Conservation (phyloP, 768 basidiomycete species). For the Pulveroboletus ravenelii region DNA sequence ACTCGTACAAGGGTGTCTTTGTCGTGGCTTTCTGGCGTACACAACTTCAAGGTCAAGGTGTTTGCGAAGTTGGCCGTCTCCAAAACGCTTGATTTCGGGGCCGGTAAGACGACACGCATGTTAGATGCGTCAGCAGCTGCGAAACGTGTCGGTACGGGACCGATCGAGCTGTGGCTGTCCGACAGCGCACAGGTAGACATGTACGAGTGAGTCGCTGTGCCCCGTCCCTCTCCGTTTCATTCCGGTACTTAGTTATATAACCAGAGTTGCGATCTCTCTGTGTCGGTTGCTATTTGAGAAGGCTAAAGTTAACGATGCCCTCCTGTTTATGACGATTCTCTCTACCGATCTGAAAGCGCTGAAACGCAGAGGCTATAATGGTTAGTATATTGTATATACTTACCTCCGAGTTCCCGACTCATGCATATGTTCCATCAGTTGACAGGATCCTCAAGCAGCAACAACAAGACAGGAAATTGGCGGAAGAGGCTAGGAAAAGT, state of each 20-base stretch:
- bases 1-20: constrained; percentile 55
- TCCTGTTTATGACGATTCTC: constrained; percentile 90
- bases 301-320: constrained; percentile 78
- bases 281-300: constrained; percentile 75
- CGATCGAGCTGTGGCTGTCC: constrained; percentile 77
- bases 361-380: constrained; percentile 81
- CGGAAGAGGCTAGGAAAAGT: constrained; percentile 39
- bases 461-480: constrained; percentile 56
- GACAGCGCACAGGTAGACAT: constrained; percentile 75
- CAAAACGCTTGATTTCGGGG: constrained; percentile 55
- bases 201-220: constrained; percentile 71
- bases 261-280: constrained; percentile 78
- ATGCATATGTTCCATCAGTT: constrained; percentile 41
- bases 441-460: constrained; percentile 89
- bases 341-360: constrained; percentile 83
- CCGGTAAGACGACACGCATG: constrained; percentile 43
- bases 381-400: constrained; percentile 33
- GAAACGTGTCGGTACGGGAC: constrained; percentile 44
- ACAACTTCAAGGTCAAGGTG: constrained; percentile 66
- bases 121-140: constrained; percentile 77
- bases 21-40: constrained; percentile 57
- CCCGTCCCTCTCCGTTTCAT: not conserved
- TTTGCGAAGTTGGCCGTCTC: constrained; percentile 61
- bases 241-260: constrained; percentile 2
- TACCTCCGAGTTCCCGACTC: constrained; percentile 5